A percentile compares a stretch with the other conserved stretches of the same genome.
Conservation (phyloP, 2,329 filamentous ascomycete genomes). For the Triangularia setosa region DNA sequence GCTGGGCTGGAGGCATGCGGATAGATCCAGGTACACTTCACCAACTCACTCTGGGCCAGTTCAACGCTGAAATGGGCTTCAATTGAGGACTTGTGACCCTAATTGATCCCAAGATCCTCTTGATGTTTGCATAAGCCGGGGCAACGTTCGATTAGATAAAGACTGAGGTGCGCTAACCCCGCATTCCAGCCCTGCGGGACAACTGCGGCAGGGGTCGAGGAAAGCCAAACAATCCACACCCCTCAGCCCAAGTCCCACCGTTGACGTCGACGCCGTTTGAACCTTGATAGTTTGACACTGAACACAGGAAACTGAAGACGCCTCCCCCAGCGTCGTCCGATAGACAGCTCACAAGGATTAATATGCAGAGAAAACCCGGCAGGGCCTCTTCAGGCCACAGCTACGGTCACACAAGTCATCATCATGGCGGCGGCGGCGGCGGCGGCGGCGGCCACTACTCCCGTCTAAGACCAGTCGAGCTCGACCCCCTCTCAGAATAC, state of each 20-base stretch:
- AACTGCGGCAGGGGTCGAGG: neutral
- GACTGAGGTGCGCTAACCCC: slow-evolving; percentile 1
- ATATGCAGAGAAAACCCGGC: slow-evolving; percentile 24
- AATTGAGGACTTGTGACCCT: neutral
- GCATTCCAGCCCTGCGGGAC: neutral
- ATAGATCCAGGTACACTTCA: neutral
- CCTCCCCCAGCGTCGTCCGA: neutral
- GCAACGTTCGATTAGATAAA: neutral
- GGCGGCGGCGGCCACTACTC: slow-evolving; percentile 55
- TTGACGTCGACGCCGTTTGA: neutral
- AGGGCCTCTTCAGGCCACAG: slow-evolving; percentile 49
- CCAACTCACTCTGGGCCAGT: neutral
- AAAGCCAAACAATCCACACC: neutral
- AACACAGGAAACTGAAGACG: neutral
- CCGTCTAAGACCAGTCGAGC: slow-evolving; percentile 59
- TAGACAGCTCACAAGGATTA: neutral
- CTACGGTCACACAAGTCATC: neutral
- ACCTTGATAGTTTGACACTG: neutral
- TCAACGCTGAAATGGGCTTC: neutral
- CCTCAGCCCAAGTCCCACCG: neutral
- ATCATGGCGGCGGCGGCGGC: neutral
- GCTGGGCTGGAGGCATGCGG: neutral
- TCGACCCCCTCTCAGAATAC: slow-evolving; percentile 75
- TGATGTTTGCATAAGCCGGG: neutral
- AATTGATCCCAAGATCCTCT: neutral